These are phyloP conservation scores for Paramecium primaurelia DNA, from an alignment of 73 alveolate genomes.

Conservation along the genomic window DNA sequence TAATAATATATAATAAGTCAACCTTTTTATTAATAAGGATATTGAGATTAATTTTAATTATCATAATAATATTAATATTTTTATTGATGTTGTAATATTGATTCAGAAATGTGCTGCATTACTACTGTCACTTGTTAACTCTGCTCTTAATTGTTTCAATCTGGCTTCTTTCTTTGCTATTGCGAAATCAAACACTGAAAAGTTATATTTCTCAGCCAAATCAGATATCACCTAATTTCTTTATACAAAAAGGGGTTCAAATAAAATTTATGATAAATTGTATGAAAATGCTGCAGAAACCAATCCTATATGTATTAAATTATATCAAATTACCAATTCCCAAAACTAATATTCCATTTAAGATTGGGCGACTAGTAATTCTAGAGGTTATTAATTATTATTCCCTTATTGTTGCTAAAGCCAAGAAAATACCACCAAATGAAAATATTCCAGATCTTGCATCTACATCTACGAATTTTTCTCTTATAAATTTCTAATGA, in stretches of 20 bases:
- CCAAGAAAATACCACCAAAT: not conserved
- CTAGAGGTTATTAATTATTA: not conserved
- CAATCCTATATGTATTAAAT: not conserved
- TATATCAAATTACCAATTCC: not conserved
- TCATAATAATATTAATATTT: not conserved
- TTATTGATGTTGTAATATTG: not conserved
- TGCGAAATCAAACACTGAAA: constrained; percentile 57
- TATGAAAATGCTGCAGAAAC: not conserved
- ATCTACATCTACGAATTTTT: not conserved
- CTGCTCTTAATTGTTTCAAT: constrained; percentile 46
- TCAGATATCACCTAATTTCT: not conserved
- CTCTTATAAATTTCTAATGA: not conserved
- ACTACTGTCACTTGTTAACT: constrained; percentile 33
- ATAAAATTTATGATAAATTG: not conserved
- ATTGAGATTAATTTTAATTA: not conserved
- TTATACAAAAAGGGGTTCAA: constrained; percentile 45
- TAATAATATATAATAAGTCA: not conserved
- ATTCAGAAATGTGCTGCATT: constrained; percentile 35
- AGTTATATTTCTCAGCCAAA: constrained; percentile 38
- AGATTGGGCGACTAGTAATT: not conserved
- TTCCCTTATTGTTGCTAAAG: not conserved
- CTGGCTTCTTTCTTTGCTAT: constrained; percentile 60
- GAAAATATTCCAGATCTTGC: not conserved
- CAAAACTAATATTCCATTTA: not conserved
- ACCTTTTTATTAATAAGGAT: not conserved